A percentile compares a stretch with the other conserved stretches of the same genome.
Evolutionary conservation across 2,329 filamentous ascomycete species (phyloP).

Genomic region (Fusarium secorum): DNA sequence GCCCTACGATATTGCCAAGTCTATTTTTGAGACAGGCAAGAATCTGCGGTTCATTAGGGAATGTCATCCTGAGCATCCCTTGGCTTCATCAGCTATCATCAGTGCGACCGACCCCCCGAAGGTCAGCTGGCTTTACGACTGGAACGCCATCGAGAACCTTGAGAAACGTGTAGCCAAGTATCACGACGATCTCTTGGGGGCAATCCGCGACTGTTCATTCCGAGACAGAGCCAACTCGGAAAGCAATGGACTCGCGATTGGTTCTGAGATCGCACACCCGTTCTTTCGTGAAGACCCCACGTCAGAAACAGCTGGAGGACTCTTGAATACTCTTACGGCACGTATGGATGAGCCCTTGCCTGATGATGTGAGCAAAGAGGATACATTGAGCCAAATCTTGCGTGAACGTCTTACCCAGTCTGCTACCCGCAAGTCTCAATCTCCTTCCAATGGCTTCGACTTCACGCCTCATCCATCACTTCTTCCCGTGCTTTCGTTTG

Average conservation of each 20-base stretch:
- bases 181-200: slow-evolving; percentile 40
- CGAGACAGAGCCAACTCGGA: neutral
- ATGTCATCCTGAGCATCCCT: slow-evolving; percentile 75
- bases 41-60: slow-evolving; percentile 76
- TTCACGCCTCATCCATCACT: slow-evolving; percentile 66
- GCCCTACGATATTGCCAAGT: slow-evolving; percentile 70
- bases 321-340: slow-evolving; percentile 29
- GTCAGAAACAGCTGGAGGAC: slow-evolving; percentile 34
- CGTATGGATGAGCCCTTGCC: slow-evolving; percentile 43
- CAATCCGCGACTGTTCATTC: slow-evolving; percentile 21
- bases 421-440: slow-evolving; percentile 40
- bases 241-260: neutral
- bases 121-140: slow-evolving; percentile 75
- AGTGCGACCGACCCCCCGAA: slow-evolving; percentile 59
- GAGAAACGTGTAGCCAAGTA: slow-evolving; percentile 63
- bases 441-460: slow-evolving; percentile 36
- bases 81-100: slow-evolving; percentile 63
- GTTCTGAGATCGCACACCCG: slow-evolving; percentile 42
- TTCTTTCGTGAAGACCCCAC: slow-evolving; percentile 56
- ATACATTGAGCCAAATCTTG: slow-evolving; percentile 53
- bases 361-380: slow-evolving; percentile 34
- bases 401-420: slow-evolving; percentile 49
- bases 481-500: slow-evolving; percentile 75
- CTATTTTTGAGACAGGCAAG: slow-evolving; percentile 81
- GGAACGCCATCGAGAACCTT: slow-evolving; percentile 72